These are phyloP conservation scores for Penicillium polonicum DNA, from an alignment of 2,329 filamentous ascomycete species.

Conservation along the genomic window DNA sequence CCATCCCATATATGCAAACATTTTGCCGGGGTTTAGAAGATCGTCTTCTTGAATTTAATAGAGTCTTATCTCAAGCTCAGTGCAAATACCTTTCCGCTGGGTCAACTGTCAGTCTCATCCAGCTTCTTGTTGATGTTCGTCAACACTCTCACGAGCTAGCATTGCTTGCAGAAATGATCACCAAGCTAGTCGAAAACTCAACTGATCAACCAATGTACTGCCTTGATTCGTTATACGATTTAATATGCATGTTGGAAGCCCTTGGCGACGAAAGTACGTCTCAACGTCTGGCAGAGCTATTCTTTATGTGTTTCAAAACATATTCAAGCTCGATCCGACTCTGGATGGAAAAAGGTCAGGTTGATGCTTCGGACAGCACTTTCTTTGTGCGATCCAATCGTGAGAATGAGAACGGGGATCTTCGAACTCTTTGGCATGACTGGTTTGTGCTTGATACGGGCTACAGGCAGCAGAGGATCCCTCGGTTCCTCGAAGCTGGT, in stretches of 20 bases:
- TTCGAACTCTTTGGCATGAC: slow-evolving; percentile 71
- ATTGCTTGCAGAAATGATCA: slow-evolving; percentile 61
- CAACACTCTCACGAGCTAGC: slow-evolving; percentile 56
- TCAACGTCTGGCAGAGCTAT: slow-evolving; percentile 63
- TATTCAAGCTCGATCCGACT: slow-evolving; percentile 76
- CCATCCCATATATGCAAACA: slow-evolving; percentile 64
- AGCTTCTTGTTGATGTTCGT: slow-evolving; percentile 59
- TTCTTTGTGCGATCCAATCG: slow-evolving; percentile 71
- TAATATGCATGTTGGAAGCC: slow-evolving; percentile 67
- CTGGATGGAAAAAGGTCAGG: slow-evolving; percentile 81
- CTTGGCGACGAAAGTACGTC: slow-evolving; percentile 64
- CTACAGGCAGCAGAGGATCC: slow-evolving; percentile 62
- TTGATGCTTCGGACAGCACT: slow-evolving; percentile 63
- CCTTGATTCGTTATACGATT: slow-evolving; percentile 73
- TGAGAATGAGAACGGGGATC: slow-evolving; percentile 54
- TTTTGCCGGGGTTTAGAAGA: slow-evolving; percentile 64
- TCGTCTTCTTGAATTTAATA: slow-evolving; percentile 60
- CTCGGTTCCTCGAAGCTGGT: slow-evolving; percentile 70
- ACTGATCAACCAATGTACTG: slow-evolving; percentile 63
- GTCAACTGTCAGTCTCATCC: slow-evolving; percentile 64
- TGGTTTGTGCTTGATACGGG: slow-evolving; percentile 66
- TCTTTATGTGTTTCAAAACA: slow-evolving; percentile 77
- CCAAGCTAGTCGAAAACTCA: slow-evolving; percentile 50
- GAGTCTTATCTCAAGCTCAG: slow-evolving; percentile 59
- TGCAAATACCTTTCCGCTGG: slow-evolving; percentile 56